Base-by-base conservation (phyloP, 257 asterid species). In the Penstemon newberryi region DNA sequence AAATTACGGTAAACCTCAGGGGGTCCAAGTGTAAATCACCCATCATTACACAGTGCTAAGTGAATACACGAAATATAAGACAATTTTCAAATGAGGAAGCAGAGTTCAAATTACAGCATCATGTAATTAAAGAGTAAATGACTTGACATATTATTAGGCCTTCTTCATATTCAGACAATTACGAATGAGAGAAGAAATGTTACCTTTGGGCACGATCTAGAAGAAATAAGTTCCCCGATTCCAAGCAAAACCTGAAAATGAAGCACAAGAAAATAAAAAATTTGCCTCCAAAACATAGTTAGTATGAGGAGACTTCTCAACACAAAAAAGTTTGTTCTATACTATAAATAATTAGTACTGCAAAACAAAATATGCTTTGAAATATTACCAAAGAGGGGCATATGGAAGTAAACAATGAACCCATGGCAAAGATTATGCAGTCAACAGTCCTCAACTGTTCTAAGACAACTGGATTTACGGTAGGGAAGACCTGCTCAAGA, bases 341-440 rank as follows among this genome's bases (percentile, higher is more conserved):
- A 15, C 18, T 15, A 15, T 15, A 15, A 15, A 15, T 15, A 15
- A 15, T 15, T 15, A 15, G n/a, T n/a, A n/a, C n/a, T n/a, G 0
- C 0, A 15, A 15, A 11, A 56, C 42, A 43, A 45, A 54, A 15
- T 40, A 13, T 44, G 53, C 73, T 69, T 45, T 13, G 9, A 1
- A 50, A 57, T 2, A 5, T 85, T 85, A 91, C 97, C 91, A 91
- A 80, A 73, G 97, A 91, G 40, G 97, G 97, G 76, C 97, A 89
- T 69, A 91, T 74, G 56, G 97, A 91, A 72, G 97, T 89, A 76
- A 87, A 91, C 36, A 91, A 89, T 18, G 96, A 89, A 50, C 97
- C 97, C 97, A 91, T 91, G 70, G 93, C 91, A 80, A 76, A 91
- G 71, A 91, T 60, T 60, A 91, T 82, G 83, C 97, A 84, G 77